These are phyloP conservation scores for Neofusicoccum umdonicola DNA, from an alignment of 2,329 filamentous ascomycete species.

Conservation along the genomic window DNA sequence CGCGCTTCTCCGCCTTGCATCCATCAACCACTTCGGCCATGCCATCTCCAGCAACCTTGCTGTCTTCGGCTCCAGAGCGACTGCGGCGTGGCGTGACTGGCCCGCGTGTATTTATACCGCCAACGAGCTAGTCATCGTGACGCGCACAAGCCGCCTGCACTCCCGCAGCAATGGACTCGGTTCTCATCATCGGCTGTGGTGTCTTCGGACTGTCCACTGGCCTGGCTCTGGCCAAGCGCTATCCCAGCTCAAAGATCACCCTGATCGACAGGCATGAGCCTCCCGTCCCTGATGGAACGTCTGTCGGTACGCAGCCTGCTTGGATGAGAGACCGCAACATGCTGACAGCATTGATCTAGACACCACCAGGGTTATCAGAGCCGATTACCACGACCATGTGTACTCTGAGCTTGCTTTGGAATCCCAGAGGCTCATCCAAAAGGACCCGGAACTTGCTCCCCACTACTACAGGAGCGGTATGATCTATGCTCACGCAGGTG, in stretches of 20 bases:
- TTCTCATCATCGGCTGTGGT: constrained; percentile 11
- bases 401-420: constrained; percentile 66
- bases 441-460: constrained; percentile 55
- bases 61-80: background rate
- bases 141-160: background rate
- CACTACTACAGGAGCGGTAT: constrained; percentile 54
- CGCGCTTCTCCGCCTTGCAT: background rate
- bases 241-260: background rate
- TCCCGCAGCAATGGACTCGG: background rate
- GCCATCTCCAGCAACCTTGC: background rate
- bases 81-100: background rate
- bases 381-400: constrained; percentile 64
- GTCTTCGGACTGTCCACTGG: constrained; percentile 15
- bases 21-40: background rate
- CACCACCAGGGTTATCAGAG: constrained; percentile 54
- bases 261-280: constrained; percentile 14
- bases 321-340: background rate
- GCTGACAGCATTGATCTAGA: background rate
- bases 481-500: constrained; percentile 32
- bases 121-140: background rate
- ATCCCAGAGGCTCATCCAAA: constrained; percentile 61
- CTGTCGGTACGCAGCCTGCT: constrained; percentile 7
- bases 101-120: background rate
- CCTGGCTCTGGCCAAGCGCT: constrained; percentile 11
- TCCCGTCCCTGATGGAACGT: constrained; percentile 14